Conservation (phyloP, 805 yeast species). For the Groenewaldozyma tartarivorans region DNA sequence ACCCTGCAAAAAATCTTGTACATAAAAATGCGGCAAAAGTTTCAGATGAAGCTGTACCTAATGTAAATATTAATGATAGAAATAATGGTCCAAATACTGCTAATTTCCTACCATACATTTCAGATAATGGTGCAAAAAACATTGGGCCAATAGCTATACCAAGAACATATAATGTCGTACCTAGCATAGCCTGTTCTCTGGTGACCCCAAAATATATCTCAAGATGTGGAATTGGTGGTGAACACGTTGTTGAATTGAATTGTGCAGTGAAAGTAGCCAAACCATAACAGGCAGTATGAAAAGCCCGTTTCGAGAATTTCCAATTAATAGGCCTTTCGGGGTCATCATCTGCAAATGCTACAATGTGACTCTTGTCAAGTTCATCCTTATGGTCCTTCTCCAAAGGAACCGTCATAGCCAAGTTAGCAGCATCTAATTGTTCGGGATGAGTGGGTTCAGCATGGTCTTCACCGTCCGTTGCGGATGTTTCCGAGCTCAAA, state of each 20-base stretch:
- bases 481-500: too few species aligned
- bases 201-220: constrained; percentile 35
- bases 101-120: constrained; percentile 40
- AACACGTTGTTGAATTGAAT: constrained; percentile 38
- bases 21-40: constrained; percentile 43
- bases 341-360: constrained; percentile 37
- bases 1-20: constrained; percentile 49
- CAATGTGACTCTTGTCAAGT: neutral
- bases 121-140: constrained; percentile 54
- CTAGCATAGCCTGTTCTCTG: constrained; percentile 39
- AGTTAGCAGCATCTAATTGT: too few species aligned
- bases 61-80: constrained; percentile 33
- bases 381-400: neutral
- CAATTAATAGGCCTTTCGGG: constrained; percentile 50
- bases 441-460: too few species aligned
- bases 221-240: constrained; percentile 29
- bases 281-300: constrained; percentile 33
- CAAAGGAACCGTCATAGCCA: too few species aligned
- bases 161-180: constrained; percentile 49
- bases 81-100: constrained; percentile 37
- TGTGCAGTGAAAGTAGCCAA: constrained; percentile 35
- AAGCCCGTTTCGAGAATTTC: constrained; percentile 31
- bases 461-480: too few species aligned
- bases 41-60: constrained; percentile 43
- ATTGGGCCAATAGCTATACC: constrained; percentile 65